phyloP scores from a whole-genome alignment of 2,329 filamentous ascomycete species.

The Penicillium sp. region DNA sequence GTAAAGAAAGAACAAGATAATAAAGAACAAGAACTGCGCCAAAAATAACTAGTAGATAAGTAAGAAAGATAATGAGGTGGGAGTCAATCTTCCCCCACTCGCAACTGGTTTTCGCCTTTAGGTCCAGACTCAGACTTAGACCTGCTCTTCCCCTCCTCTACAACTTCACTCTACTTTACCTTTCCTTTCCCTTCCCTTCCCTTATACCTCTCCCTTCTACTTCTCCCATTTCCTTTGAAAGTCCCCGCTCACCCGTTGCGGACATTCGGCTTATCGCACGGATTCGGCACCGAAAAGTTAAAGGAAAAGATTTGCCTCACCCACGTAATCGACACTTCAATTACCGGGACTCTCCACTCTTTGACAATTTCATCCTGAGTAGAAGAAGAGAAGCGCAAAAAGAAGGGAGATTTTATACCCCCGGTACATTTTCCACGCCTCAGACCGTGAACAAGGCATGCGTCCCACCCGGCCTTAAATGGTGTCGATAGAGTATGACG shows the following conservation, averaged over 20 bases:
- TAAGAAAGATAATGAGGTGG: neutral
- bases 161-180: slow-evolving; percentile 6
- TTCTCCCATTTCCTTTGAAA: neutral
- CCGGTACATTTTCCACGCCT: neutral
- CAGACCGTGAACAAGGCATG: slow-evolving; percentile 31
- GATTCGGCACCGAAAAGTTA: slow-evolving; percentile 23
- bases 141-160: slow-evolving; percentile 9
- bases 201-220: slow-evolving; percentile 2
- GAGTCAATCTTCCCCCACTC: slow-evolving; percentile 2
- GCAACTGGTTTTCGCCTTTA: slow-evolving; percentile 16
- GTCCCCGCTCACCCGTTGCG: slow-evolving; percentile 4
- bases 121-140: slow-evolving; percentile 17
- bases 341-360: slow-evolving; percentile 7
- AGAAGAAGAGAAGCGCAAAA: neutral
- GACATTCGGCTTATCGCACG: slow-evolving; percentile 13
- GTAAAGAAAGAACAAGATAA: neutral
- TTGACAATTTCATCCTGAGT: neutral
- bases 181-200: slow-evolving; percentile 5
- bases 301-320: slow-evolving; percentile 30
- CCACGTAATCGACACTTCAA: slow-evolving; percentile 20
- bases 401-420: neutral
- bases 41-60: neutral
- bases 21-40: neutral
- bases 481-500: slow-evolving; percentile 33
- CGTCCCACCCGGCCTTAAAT: slow-evolving; percentile 24